These are phyloP conservation scores for Casuarina cunninghamiana DNA, from an alignment of 306 rosid genomes.

Conservation along the genomic window DNA sequence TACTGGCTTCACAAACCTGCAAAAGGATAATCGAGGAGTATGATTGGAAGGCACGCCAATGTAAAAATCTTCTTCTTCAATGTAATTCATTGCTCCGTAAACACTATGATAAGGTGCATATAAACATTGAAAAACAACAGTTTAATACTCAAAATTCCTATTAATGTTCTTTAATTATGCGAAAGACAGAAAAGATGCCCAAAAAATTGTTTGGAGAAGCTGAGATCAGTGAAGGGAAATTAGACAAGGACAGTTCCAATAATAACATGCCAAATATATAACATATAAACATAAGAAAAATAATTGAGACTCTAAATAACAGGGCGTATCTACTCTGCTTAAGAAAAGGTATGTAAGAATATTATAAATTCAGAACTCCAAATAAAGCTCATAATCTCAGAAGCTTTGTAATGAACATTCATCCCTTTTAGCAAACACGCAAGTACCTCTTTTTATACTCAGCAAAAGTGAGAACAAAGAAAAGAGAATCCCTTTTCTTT, in stretches of 20 bases:
- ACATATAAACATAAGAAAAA: not conserved
- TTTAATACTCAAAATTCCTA: not conserved
- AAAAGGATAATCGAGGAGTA: conserved; percentile 27
- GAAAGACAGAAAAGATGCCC: not conserved
- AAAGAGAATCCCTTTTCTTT: not conserved
- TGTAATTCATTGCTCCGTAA: not conserved
- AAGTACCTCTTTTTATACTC: not conserved
- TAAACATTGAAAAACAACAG: not conserved
- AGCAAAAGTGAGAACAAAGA: too few relatives aligned
- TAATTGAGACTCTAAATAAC: too few relatives aligned
- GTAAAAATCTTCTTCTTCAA: not conserved
- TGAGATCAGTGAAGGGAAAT: not conserved
- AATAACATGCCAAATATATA: not conserved
- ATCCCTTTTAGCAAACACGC: not conserved
- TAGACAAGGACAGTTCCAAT: not conserved
- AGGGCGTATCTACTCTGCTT: not conserved
- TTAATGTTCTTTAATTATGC: not conserved
- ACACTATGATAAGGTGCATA: not conserved
- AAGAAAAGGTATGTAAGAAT: not conserved
- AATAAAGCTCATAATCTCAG: not conserved
- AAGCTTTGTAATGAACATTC: not conserved
- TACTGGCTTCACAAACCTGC: conserved; percentile 89
- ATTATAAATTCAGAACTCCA: not conserved
- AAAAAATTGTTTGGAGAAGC: not conserved
- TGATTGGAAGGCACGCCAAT: not conserved